Conservation (phyloP, 495 filamentous ascomycete species). For the Aspergillus olivimuriae region DNA sequence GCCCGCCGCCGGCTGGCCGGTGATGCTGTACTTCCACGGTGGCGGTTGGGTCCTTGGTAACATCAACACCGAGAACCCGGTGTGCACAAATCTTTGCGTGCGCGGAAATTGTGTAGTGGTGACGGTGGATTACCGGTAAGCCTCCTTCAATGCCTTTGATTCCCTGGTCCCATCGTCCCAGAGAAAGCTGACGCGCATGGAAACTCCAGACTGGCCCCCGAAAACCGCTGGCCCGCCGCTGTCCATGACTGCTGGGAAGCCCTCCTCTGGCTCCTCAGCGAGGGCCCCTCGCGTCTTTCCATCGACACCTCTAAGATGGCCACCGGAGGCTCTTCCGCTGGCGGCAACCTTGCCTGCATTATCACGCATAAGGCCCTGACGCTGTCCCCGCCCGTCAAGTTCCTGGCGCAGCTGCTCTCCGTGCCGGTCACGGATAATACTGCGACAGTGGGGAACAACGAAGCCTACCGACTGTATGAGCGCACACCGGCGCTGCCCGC, state of each 20-base stretch:
- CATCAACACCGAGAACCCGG: constrained; percentile 52
- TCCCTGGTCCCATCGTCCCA: not conserved
- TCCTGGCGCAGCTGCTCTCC: constrained; percentile 46
- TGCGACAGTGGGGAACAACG: constrained; percentile 35
- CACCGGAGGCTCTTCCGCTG: constrained; percentile 51
- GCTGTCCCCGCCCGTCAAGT: constrained; percentile 35
- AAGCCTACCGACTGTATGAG: constrained; percentile 44
- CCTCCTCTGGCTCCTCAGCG: constrained; percentile 45
- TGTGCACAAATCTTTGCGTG: constrained; percentile 49
- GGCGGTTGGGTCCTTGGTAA: constrained; percentile 55
- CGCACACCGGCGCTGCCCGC: constrained; percentile 45
- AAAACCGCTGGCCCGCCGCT: constrained; percentile 49
- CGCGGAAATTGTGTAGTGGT: constrained; percentile 47
- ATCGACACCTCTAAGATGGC: constrained; percentile 42
- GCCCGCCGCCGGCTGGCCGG: constrained; percentile 46
- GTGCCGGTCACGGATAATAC: constrained; percentile 56
- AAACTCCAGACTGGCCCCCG: constrained; percentile 42
- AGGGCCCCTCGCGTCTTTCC: constrained; percentile 30
- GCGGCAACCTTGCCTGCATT: constrained; percentile 48
- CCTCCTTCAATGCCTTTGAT: constrained; percentile 1
- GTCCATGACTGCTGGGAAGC: constrained; percentile 53
- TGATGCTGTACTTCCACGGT: constrained; percentile 52
- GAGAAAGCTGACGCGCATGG: not conserved
- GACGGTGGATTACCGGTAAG: constrained; percentile 49
- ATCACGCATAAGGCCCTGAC: constrained; percentile 49